Conservation (phyloP, 1,284 basidiomycete species). For the Sporisorium scitamineum region DNA sequence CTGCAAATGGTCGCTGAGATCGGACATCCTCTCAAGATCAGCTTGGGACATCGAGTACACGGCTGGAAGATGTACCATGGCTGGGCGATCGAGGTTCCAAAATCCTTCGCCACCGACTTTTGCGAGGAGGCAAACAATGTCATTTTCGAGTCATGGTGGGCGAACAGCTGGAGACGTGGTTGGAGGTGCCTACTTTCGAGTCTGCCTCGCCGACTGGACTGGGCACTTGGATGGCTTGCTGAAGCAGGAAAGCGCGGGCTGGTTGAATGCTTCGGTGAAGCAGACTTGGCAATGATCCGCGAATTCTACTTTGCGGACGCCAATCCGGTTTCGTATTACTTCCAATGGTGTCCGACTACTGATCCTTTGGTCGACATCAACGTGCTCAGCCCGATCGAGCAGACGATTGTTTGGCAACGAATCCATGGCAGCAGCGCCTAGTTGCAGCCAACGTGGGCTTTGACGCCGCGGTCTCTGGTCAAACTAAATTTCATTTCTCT, state of each 20-base stretch:
- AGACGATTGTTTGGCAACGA: background rate
- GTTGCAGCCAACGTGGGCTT: too few species aligned
- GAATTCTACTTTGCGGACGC: background rate
- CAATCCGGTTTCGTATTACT: background rate
- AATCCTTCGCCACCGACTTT: background rate
- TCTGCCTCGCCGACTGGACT: background rate
- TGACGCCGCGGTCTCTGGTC: too few species aligned
- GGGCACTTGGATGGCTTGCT: background rate
- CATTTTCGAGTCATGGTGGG: too few species aligned
- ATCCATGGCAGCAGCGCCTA: background rate
- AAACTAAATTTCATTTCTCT: too few species aligned
- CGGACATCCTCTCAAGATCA: too few species aligned
- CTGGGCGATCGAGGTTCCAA: background rate
- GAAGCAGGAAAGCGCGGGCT: background rate
- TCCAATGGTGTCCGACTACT: background rate
- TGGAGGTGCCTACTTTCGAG: background rate
- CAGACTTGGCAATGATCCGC: background rate
- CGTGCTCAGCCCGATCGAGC: background rate
- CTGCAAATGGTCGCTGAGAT: too few species aligned
- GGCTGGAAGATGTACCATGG: background rate
- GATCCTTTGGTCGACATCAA: background rate
- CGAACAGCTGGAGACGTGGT: background rate
- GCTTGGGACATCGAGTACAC: background rate
- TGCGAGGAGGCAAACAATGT: background rate
- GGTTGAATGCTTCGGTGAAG: background rate